Conservation (phyloP, 225 moss, liverwort and hornwort species). For the Physcomitrium patens region DNA sequence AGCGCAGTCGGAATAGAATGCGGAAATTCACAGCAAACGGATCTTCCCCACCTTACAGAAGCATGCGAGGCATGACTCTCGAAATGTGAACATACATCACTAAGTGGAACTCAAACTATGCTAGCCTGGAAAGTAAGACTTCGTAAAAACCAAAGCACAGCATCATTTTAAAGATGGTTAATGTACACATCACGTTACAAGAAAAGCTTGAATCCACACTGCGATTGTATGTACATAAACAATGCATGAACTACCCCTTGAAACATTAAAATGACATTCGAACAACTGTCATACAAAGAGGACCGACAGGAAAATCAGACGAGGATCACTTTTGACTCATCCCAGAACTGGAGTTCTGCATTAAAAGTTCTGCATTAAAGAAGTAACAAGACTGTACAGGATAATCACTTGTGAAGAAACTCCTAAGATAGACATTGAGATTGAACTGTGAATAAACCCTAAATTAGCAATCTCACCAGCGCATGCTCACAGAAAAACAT, state of each 20-base stretch:
- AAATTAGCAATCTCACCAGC: too few species aligned
- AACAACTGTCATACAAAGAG: background rate
- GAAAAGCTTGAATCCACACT: background rate
- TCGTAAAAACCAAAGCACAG: background rate
- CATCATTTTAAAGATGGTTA: background rate
- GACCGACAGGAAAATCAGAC: background rate
- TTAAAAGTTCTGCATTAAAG: slow-evolving; percentile 26
- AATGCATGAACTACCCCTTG: background rate
- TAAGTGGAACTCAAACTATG: background rate
- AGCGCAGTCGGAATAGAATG: too few species aligned
- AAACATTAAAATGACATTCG: background rate
- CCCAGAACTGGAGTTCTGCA: slow-evolving; percentile 11
- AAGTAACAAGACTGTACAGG: slow-evolving; percentile 30
- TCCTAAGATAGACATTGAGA: too few species aligned
- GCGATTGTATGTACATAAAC: background rate
- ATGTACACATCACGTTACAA: too few species aligned
- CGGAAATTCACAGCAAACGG: too few species aligned
- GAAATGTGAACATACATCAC: background rate
- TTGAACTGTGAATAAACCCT: too few species aligned
- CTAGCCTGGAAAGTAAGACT: too few species aligned
- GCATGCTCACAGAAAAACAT: background rate
- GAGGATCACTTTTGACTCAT: background rate
- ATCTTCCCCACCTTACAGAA: too few species aligned
- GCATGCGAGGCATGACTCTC: too few species aligned
- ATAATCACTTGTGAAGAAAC: slow-evolving; percentile 15